Evolutionary conservation across 257 asterid species (phyloP).

Genomic region (Fraxinus anomala): DNA sequence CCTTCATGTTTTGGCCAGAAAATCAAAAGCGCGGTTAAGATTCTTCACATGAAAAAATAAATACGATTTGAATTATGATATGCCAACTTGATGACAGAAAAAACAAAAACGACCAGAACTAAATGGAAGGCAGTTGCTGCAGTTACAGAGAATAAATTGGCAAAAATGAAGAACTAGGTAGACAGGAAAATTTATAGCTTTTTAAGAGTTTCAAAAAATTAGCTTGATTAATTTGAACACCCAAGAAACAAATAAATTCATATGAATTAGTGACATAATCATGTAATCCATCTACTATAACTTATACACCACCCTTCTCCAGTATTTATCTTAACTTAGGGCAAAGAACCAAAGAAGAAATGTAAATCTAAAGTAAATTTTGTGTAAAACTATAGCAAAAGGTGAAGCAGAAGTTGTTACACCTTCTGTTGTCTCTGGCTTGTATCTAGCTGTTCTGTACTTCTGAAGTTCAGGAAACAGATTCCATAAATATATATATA

Average conservation of each 20-base stretch:
- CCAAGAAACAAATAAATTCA: neutral
- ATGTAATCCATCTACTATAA: neutral
- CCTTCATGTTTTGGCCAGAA: neutral
- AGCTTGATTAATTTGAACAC: neutral
- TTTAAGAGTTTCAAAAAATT: neutral
- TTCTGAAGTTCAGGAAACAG: conserved; percentile 59
- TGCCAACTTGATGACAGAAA: neutral
- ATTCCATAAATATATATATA: conserved; percentile 24
- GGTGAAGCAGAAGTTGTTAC: neutral
- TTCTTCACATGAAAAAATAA: neutral
- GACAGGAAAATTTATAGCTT: neutral
- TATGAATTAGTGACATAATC: no score
- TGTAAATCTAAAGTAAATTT: neutral
- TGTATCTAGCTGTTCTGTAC: conserved; percentile 89
- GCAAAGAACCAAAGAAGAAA: neutral
- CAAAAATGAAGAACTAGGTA: neutral
- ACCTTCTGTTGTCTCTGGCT: conserved; percentile 88
- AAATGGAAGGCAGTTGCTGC: neutral
- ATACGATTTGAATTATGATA: neutral
- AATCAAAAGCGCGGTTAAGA: neutral
- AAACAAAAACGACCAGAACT: neutral
- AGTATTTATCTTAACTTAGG: neutral
- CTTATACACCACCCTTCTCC: neutral
- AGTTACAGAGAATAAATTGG: neutral
- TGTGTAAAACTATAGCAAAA: conserved; percentile 19